These are phyloP conservation scores for Aureobasidium sp. DNA, from an alignment of 2,329 filamentous ascomycete species.

Conservation along the genomic window DNA sequence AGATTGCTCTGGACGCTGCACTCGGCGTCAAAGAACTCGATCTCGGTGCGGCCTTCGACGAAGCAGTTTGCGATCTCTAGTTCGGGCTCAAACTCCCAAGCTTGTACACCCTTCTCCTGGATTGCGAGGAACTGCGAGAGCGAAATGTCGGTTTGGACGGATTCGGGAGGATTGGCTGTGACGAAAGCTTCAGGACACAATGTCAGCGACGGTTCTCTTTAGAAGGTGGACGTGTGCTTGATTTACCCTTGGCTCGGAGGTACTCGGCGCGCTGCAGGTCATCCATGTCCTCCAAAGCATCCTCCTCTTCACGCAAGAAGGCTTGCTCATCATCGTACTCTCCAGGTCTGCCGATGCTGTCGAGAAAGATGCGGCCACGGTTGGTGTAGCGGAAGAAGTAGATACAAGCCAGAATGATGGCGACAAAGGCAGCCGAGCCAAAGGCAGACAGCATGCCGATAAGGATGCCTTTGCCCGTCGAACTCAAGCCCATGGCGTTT, in stretches of 20 bases:
- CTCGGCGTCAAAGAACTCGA: slow-evolving; percentile 97
- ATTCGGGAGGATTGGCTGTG: slow-evolving; percentile 89
- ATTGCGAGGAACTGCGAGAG: slow-evolving; percentile 96
- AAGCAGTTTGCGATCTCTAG: slow-evolving; percentile 98
- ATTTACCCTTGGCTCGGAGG: slow-evolving; percentile 81
- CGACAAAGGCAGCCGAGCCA: slow-evolving; percentile 79
- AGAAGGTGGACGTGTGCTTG: neutral
- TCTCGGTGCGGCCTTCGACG: slow-evolving; percentile 90
- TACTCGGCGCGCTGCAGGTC: slow-evolving; percentile 87
- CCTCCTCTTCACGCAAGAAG: slow-evolving; percentile 86
- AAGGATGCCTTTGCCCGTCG: slow-evolving; percentile 69
- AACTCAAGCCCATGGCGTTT: slow-evolving; percentile 22
- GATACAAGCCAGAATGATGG: slow-evolving; percentile 68
- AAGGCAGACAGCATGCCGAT: slow-evolving; percentile 94
- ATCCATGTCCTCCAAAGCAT: slow-evolving; percentile 92
- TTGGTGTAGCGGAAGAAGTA: slow-evolving; percentile 92
- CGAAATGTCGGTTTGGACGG: slow-evolving; percentile 91
- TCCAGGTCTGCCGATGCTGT: slow-evolving; percentile 84
- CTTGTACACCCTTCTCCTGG: slow-evolving; percentile 98
- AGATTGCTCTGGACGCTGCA: slow-evolving; percentile 96
- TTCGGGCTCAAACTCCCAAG: slow-evolving; percentile 99
- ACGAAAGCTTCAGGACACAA: slow-evolving; percentile 62
- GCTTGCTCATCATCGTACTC: slow-evolving; percentile 98
- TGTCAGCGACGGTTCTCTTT: slow-evolving; percentile 20
- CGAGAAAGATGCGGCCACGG: slow-evolving; percentile 82